These are phyloP conservation scores for Blumeria graminis DNA, from an alignment of 2,329 filamentous ascomycete species.

Conservation along the genomic window DNA sequence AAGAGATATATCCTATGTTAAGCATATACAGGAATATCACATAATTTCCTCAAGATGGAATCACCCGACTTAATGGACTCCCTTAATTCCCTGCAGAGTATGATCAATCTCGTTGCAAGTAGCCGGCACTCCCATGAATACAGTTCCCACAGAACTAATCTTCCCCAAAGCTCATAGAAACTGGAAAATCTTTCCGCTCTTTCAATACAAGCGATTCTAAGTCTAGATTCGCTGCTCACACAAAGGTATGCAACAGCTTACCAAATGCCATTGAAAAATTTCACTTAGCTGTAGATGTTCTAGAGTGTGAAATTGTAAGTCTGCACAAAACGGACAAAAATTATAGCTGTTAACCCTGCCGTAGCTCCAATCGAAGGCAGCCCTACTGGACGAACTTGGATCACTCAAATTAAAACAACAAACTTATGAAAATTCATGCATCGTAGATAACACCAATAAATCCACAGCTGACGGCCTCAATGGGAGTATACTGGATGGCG, in stretches of 20 bases:
- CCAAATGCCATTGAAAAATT: slow-evolving; percentile 13
- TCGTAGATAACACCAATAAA: neutral
- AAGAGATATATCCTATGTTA: no score
- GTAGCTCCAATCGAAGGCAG: neutral
- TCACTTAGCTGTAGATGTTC: slow-evolving; percentile 28
- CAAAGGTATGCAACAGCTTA: slow-evolving; percentile 9
- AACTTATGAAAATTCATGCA: neutral
- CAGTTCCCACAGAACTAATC: neutral
- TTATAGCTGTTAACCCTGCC: neutral
- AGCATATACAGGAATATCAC: no score
- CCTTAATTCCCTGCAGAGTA: slow-evolving; percentile 15
- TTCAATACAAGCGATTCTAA: slow-evolving; percentile 23
- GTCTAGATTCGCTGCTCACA: slow-evolving; percentile 13
- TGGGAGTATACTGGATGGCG: neutral
- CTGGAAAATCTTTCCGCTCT: slow-evolving; percentile 29
- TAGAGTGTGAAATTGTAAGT: slow-evolving; percentile 32
- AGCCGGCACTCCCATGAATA: neutral
- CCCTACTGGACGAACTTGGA: neutral
- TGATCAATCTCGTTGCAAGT: slow-evolving; percentile 31
- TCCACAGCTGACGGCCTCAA: neutral
- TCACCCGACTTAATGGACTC: neutral
- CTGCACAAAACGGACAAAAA: neutral
- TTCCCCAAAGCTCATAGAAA: slow-evolving; percentile 27
- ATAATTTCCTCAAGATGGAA: slow-evolving; percentile 15
- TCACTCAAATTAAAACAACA: neutral